Conservation (phyloP, 352 stramenopile species). For the Stramenopiles sp. region DNA sequence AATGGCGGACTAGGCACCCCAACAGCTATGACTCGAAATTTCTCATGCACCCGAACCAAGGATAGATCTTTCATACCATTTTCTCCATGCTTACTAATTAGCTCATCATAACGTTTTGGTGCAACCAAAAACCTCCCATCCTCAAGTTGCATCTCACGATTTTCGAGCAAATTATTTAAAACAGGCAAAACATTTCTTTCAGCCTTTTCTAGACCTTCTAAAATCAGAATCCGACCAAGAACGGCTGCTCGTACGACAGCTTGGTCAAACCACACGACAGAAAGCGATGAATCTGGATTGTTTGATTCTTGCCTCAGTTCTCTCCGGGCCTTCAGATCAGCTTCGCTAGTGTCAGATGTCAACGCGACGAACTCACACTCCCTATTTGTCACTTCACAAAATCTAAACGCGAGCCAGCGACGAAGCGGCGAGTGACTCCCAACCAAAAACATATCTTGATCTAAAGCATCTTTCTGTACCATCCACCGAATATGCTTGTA, state of each 20-base stretch:
- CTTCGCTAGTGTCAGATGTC: slow-evolving; percentile 76
- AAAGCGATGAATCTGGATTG: not conserved
- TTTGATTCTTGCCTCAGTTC: slow-evolving; percentile 29
- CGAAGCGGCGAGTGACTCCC: slow-evolving; percentile 37
- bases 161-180: slow-evolving; percentile 91
- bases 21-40: slow-evolving; percentile 78
- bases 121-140: slow-evolving; percentile 72
- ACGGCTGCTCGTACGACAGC: slow-evolving; percentile 76
- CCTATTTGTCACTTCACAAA: slow-evolving; percentile 53
- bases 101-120: slow-evolving; percentile 24
- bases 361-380: slow-evolving; percentile 71
- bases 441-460: slow-evolving; percentile 54
- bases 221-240: slow-evolving; percentile 67
- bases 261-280: slow-evolving; percentile 61
- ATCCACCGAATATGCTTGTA: slow-evolving; percentile 18
- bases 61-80: slow-evolving; percentile 25
- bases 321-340: slow-evolving; percentile 42
- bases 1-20: slow-evolving; percentile 60
- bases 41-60: slow-evolving; percentile 53
- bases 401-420: slow-evolving; percentile 47
- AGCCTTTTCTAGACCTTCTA: slow-evolving; percentile 82
- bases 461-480: slow-evolving; percentile 26
- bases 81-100: slow-evolving; percentile 19
- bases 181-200: slow-evolving; percentile 86
- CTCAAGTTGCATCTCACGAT: slow-evolving; percentile 78